phyloP scores from a whole-genome alignment of 2,329 filamentous ascomycete species.

The Penicillium sp. region DNA sequence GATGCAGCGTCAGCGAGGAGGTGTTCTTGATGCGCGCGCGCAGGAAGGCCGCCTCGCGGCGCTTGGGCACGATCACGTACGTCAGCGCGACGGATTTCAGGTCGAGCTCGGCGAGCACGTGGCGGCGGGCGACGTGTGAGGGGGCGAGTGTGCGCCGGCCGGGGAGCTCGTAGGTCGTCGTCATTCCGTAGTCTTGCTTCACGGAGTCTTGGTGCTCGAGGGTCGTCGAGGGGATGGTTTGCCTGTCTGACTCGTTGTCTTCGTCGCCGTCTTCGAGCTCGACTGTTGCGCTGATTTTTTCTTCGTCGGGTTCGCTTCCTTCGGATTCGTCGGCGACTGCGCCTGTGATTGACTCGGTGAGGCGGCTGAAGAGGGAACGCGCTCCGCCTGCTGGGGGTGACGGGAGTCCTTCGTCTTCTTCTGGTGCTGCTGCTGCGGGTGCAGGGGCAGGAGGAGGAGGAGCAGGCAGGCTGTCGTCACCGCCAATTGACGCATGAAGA shows the following conservation, averaged over 20 bases:
- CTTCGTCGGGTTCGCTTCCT: too few species aligned
- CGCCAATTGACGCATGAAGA: neutral
- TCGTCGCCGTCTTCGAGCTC: constrained; percentile 17
- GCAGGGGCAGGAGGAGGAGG: neutral
- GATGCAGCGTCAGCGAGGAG: constrained; percentile 36
- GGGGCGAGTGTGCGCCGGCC: constrained; percentile 43
- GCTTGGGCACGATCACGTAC: constrained; percentile 47
- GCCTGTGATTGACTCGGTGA: neutral
- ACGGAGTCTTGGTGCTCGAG: constrained; percentile 38
- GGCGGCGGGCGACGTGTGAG: constrained; percentile 40
- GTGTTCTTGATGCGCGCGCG: constrained; percentile 47
- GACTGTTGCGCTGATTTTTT: neutral
- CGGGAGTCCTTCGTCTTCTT: neutral
- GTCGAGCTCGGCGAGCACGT: constrained; percentile 45
- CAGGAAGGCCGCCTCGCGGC: constrained; percentile 46
- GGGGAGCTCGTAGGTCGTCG: constrained; percentile 47
- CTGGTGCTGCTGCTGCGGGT: neutral
- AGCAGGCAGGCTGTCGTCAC: neutral
- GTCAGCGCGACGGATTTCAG: constrained; percentile 41
- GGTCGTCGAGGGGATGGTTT: constrained; percentile 15
- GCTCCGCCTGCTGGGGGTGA: neutral
- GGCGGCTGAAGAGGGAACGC: neutral
- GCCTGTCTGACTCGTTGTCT: constrained; percentile 23
- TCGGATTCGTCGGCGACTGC: neutral
- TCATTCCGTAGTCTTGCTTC: constrained; percentile 48